Percentiles rank a stretch among this genome's conserved stretches.
Conservation (phyloP, 352 stramenopile species). For the Pythium rhizo-oryzae region DNA sequence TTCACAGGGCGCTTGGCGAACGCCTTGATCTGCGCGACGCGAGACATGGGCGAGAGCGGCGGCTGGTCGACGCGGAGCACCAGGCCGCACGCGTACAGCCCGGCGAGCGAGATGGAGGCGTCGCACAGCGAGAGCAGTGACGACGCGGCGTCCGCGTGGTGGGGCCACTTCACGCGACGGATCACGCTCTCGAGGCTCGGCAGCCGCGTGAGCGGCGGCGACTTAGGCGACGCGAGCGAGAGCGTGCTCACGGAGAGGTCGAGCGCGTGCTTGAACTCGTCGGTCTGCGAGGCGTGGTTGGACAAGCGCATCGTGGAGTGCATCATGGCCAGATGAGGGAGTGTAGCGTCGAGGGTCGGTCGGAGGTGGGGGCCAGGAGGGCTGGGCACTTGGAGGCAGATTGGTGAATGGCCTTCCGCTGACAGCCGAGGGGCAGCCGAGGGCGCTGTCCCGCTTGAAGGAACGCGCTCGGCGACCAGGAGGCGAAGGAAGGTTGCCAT, state of each 20-base stretch:
- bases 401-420: background rate
- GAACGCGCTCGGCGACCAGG: background rate
- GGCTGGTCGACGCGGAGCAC: background rate
- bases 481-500: background rate
- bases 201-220: conserved; percentile 7
- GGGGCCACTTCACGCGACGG: conserved; percentile 9
- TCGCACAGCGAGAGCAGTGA: conserved; percentile 10
- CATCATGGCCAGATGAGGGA: background rate
- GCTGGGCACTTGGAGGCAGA: conserved; percentile 1
- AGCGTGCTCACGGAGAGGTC: conserved; percentile 6
- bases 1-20: conserved; percentile 1
- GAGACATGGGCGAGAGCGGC: conserved; percentile 8
- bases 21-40: conserved; percentile 25
- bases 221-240: conserved; percentile 5
- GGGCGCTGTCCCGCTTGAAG: too few relatives aligned
- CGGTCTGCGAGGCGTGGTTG: background rate
- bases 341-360: background rate
- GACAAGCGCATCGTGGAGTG: background rate
- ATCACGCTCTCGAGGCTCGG: conserved; percentile 14
- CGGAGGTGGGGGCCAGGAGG: background rate
- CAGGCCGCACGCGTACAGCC: conserved; percentile 3
- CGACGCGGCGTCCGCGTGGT: background rate
- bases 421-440: background rate
- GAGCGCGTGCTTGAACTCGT: background rate
- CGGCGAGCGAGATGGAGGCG: conserved; percentile 1